phyloP scores from a whole-genome alignment of 148 eudicot species.

The Camellia sinensis region DNA sequence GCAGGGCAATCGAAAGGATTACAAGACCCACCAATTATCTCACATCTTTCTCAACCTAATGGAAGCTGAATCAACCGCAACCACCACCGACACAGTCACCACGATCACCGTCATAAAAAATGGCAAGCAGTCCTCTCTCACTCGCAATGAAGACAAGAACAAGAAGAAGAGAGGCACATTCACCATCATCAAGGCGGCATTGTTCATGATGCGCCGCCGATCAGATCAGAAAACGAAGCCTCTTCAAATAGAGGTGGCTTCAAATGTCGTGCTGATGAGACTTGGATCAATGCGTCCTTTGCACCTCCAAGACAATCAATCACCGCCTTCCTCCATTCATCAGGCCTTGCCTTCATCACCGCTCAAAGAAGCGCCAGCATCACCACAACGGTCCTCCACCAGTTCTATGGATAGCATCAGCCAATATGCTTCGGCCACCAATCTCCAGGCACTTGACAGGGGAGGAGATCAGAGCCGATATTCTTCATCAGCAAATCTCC shows the following conservation, averaged over 20 bases:
- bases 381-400: conserved; percentile 25
- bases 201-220: conserved; percentile 16
- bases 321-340: conserved; percentile 18
- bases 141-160: conserved; percentile 12
- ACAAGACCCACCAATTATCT: not conserved
- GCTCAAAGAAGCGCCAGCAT: conserved; percentile 1
- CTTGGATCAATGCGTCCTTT: conserved; percentile 52
- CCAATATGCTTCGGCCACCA: conserved; percentile 43
- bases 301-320: conserved; percentile 29
- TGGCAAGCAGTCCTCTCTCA: not conserved
- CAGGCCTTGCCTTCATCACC: not conserved
- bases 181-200: conserved; percentile 23
- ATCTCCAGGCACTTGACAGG: conserved; percentile 36
- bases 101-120: not conserved
- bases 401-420: conserved; percentile 29
- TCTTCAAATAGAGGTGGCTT: not conserved
- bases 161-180: conserved; percentile 20
- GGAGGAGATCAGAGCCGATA: conserved; percentile 29
- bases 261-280: conserved; percentile 28
- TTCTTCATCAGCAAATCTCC: conserved; percentile 39
- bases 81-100: not conserved
- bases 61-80: not conserved
- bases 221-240: not conserved
- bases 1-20: not conserved
- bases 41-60: not conserved